phyloP scores from a whole-genome alignment of 768 basidiomycete species.

The Termitomyces bulborhizus region DNA sequence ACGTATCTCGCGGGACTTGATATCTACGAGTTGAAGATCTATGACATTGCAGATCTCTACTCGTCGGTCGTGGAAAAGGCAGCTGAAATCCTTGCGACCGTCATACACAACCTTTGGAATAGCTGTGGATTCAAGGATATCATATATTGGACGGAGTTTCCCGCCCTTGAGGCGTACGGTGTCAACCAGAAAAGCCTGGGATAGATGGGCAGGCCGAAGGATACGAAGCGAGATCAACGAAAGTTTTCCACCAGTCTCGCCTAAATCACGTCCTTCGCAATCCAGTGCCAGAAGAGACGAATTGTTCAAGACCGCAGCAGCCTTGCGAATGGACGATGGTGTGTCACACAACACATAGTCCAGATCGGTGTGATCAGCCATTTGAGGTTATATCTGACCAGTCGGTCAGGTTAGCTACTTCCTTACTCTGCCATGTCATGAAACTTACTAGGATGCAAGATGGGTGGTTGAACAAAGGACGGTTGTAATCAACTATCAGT shows the following conservation, averaged over 20 bases:
- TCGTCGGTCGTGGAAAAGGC: constrained; percentile 3
- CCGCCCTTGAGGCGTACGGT: neutral
- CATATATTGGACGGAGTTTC: constrained; percentile 3
- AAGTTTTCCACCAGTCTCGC: neutral
- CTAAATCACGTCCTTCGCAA: constrained; percentile 10
- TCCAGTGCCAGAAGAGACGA: constrained; percentile 9
- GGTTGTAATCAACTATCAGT: too few relatives aligned
- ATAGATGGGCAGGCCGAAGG: neutral
- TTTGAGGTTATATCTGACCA: neutral
- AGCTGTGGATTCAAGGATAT: constrained; percentile 7
- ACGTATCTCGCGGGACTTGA: constrained; percentile 5
- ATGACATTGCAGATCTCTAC: constrained; percentile 2
- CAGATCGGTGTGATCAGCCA: neutral
- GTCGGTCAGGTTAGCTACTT: neutral
- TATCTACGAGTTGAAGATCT: constrained; percentile 8
- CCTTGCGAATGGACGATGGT: neutral
- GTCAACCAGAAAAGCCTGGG: constrained; percentile 4
- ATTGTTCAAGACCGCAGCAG: neutral
- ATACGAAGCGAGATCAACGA: constrained; percentile 6
- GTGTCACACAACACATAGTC: constrained; percentile 6
- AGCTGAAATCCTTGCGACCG: constrained; percentile 10
- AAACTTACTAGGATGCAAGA: neutral
- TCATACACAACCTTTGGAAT: constrained; percentile 8
- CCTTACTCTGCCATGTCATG: neutral
- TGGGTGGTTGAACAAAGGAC: too few relatives aligned